Evolutionary conservation across 345 rosid genomes (phyloP).

Genomic region (Populus alba): DNA sequence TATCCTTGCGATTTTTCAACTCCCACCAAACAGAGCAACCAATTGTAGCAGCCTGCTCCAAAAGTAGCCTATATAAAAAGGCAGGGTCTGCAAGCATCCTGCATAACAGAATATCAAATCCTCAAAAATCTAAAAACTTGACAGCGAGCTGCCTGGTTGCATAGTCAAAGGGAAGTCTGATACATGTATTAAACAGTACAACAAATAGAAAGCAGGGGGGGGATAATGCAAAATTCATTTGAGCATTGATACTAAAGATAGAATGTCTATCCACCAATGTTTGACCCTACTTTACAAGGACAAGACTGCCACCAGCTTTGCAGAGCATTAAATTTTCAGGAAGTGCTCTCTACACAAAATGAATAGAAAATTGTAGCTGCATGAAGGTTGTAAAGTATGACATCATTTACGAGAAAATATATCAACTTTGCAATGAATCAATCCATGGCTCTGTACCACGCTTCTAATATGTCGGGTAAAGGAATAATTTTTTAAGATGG

Average conservation of each 20-base stretch:
- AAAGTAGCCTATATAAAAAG: conserved; percentile 70
- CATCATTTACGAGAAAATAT: neutral
- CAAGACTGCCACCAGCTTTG: neutral
- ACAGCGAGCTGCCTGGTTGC: neutral
- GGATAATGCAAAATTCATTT: neutral
- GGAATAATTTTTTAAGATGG: neutral
- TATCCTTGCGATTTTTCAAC: conserved; percentile 75
- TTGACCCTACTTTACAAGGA: neutral
- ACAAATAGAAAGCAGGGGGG: neutral
- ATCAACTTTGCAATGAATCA: neutral
- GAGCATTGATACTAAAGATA: neutral
- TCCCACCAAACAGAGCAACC: conserved; percentile 94
- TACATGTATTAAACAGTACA: neutral
- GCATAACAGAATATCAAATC: conserved; percentile 18
- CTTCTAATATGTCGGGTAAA: neutral
- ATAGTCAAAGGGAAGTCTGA: neutral
- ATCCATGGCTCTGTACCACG: neutral
- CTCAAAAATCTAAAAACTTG: conserved; percentile 10
- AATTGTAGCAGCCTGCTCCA: conserved; percentile 83
- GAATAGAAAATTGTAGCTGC: neutral
- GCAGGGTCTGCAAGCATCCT: conserved; percentile 98
- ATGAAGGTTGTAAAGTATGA: neutral
- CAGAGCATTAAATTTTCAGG: neutral
- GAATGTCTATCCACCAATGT: neutral
- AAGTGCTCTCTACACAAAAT: neutral